Evolutionary conservation across 1,284 basidiomycete genomes (phyloP).

Genomic region (Ustanciosporium gigantosporum): DNA sequence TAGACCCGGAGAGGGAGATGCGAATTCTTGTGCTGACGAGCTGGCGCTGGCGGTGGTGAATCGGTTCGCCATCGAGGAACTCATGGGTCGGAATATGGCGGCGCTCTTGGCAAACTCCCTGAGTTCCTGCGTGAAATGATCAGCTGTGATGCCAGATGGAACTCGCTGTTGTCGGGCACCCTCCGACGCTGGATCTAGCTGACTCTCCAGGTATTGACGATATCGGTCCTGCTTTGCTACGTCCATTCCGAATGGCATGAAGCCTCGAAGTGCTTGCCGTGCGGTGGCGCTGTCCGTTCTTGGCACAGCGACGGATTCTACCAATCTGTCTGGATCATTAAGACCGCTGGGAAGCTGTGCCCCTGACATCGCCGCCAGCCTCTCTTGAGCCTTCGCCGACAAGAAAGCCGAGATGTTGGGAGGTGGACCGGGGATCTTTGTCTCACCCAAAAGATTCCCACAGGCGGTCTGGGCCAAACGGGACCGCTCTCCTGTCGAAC

Average conservation of each 20-base stretch:
- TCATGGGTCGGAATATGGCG: conserved; percentile 85
- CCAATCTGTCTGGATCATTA: conserved; percentile 29
- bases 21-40: conserved; percentile 61
- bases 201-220: conserved; percentile 76
- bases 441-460: conserved; percentile 82
- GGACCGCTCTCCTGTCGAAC: too few relatives aligned
- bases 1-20: conserved; percentile 65
- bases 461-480: too few relatives aligned
- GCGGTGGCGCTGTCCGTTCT: conserved; percentile 76
- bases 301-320: conserved; percentile 66
- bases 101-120: conserved; percentile 84
- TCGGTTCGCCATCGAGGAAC: conserved; percentile 85
- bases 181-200: conserved; percentile 65
- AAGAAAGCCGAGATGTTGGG: conserved; percentile 90
- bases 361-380: conserved; percentile 71
- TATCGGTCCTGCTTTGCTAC: conserved; percentile 82
- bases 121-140: conserved; percentile 79
- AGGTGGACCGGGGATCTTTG: conserved; percentile 70
- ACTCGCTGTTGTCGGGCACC: conserved; percentile 63
- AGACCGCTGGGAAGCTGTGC: conserved; percentile 26
- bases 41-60: conserved; percentile 73
- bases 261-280: conserved; percentile 81
- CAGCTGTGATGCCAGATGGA: conserved; percentile 65
- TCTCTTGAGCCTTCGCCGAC: conserved; percentile 83
- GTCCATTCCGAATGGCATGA: conserved; percentile 83